Base-by-base conservation (phyloP, 2,329 filamentous ascomycete species). In the Aureobasidium vineae region DNA sequence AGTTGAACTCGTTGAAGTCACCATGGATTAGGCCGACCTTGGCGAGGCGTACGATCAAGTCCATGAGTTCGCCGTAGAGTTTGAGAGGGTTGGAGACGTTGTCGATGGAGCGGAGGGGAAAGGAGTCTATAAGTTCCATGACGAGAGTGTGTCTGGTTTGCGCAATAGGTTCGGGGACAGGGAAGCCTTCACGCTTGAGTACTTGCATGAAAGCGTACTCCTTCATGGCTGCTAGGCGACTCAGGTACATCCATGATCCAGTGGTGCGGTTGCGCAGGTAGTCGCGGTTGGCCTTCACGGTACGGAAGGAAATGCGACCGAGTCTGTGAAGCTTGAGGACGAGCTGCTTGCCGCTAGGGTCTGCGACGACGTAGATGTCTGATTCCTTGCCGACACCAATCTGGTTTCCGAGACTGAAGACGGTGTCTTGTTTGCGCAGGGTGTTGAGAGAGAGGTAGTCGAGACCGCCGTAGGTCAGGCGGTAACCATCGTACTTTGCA, bases 1-100 rank as follows among this genome's bases (percentile, higher is more conserved):
- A 94, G 77, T 99, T 99, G 84, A 99, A 99, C 78, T 99, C 96
- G 81, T 99, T 99, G 81, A 96, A 99, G 76, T 99, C 95, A 69
- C 95, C 95, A 75, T 99, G 95, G 69, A 99, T 99, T 56, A 99
- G 81, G 7, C 95, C 95, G 71, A 93, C 88, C 69, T 87, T 87
- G 6, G 95, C 94, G 47, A 99, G 83, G 33, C 88, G 86, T 50
- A 99, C 81, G 66, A 99, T 92, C 72, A 97, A 85, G 49, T 87
- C 84, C 74, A 99, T 96, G 40, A 99, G 82, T 68, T 98, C 92
- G n/a, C 88, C 88, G 75, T 99, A 99, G 6, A 99, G 83, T n/a
- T 80, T 80, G 2, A 92, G 90, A 0, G 94, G 92, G 71, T 97
- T 86, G 38, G 92, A 90, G 1, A 99, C 89, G 31, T 85, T 85